Evolutionary conservation across 345 rosid species (phyloP), one percentile per base, ranked within the genome.

Genomic region (Bruguiera parviflora): DNA sequence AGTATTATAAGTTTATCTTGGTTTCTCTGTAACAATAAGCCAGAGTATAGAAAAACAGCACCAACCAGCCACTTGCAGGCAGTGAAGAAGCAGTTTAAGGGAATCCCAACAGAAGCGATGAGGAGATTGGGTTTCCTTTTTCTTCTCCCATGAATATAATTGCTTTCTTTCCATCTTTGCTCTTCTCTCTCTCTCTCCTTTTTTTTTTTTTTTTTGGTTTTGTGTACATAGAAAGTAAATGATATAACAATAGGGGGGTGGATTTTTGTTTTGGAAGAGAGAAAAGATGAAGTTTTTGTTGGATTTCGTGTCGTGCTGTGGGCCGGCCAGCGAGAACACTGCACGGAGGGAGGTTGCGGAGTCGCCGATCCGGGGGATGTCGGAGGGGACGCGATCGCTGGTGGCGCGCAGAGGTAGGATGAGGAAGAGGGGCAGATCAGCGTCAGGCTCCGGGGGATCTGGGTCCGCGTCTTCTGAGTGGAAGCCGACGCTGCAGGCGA

Each of bases 401-500:
- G 62, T 70, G 47, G 28, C 13, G 39, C 25, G 32, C 6, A 47
- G 58, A 46, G 20, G 62, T 22, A 24, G 27, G 52, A 69, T 69
- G 61, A 63, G 67, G 63, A 58, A 49, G 58, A 76, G 62, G 80
- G 71, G 73, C 25, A 60, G 24, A n/a, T 21, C 67, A 32, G n/a
- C 35, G 11, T 20, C 35, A 22, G 5, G 16, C 31, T 7, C 70
- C 27, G 58, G 65, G 22, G 78, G 64, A 65, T 21, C n/a, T 24
- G 61, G n/a, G 11, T 25, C 21, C 19, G 47, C 68, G 3, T 61
- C 59, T 51, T 71, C 33, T 2, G 87, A 88, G 66, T 89, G 92
- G 96, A 84, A 73, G 74, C 97, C 97, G 3, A 76, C 92, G 8
- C 76, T 92, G 55, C 19, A 63, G 32, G 71, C 84, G 31, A 92